These are phyloP conservation scores for Dentipellis fragilis DNA, from an alignment of 768 basidiomycete species.

Conservation along the genomic window DNA sequence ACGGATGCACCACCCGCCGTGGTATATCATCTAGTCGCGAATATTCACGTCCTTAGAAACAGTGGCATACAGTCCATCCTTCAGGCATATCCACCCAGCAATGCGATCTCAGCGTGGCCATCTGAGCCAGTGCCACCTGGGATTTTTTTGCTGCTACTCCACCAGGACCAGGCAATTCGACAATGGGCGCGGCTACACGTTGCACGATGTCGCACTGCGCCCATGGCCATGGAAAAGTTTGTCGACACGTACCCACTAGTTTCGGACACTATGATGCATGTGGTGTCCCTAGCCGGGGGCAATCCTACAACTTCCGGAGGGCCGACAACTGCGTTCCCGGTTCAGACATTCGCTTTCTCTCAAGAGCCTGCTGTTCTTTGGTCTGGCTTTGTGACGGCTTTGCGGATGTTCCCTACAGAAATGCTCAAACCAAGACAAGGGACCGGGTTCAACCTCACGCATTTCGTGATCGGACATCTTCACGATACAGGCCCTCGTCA, in stretches of 20 bases:
- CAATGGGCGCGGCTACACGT: conserved; percentile 49
- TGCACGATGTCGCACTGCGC: conserved; percentile 23
- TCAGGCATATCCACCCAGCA: conserved; percentile 26
- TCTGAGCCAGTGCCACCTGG: conserved; percentile 48
- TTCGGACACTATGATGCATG: conserved; percentile 29
- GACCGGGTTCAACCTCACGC: conserved; percentile 34
- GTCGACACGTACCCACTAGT: conserved; percentile 34
- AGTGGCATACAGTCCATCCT: conserved; percentile 34
- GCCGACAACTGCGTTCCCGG: neutral
- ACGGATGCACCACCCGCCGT: conserved; percentile 37
- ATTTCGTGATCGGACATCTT: conserved; percentile 50
- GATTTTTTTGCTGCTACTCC: conserved; percentile 47
- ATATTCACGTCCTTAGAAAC: conserved; percentile 47
- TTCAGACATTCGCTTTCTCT: conserved; percentile 20
- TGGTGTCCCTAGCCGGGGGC: neutral
- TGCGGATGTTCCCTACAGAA: conserved; percentile 47
- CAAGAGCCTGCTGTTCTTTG: conserved; percentile 40
- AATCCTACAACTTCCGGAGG: neutral
- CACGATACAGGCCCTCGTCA: conserved; percentile 51
- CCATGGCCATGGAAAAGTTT: conserved; percentile 42
- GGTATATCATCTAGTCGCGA: conserved; percentile 54
- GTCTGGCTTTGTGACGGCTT: conserved; percentile 32
- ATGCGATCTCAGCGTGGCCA: conserved; percentile 40
- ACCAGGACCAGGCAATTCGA: conserved; percentile 38
- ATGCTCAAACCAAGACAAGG: conserved; percentile 23